Evolutionary conservation across 2,329 filamentous ascomycete genomes (phyloP), one percentile per base, ranked within the genome.

Genomic region (Aspergillus niger): DNA sequence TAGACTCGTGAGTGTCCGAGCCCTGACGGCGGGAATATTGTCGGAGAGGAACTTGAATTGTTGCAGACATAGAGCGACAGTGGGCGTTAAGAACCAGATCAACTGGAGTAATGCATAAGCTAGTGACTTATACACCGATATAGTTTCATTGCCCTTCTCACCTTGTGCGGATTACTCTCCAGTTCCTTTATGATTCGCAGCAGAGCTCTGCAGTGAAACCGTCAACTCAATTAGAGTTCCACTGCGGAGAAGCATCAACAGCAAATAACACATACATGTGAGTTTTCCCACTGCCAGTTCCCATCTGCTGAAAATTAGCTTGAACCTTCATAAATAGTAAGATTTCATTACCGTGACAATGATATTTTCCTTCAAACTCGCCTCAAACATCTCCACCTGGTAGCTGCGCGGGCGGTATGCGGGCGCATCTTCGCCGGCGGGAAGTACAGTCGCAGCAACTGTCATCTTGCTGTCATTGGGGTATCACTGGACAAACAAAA

Each of bases 201-300:
- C 8, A 91, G 80, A 20, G 89, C 89, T 57, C 88, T 91, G 44
- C 15, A 24, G 36, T 54, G 3, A 13, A 22, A 39, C 58, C 49
- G 51, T 36, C 32, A 36, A 36, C 32, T 6, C 39, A 32, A 32
- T 56, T 50, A 62, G 17, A 22, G 13, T 28, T 38, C 10, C 15
- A 30, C 28, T 30, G 28, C 11, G 28, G 28, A 30, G 28, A 30
- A 30, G 20, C 20, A 20, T 20, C 20, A 20, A 20, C 20, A 20
- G 20, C 20, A 20, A 2, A 20, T 20, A 20, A 30, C 3, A 30
- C 83, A 76, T 82, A 91, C 89, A 92, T 85, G 65, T 89, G 87
- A 3, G 90, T 92, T 73, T 93, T 93, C 2, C 90, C 90, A 64
- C 85, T 91, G 1, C 90, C 90, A 0, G 90, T 93, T 63, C 91